Conservation (phyloP, 495 filamentous ascomycete genomes). For the Ascodesmis nigricans region DNA sequence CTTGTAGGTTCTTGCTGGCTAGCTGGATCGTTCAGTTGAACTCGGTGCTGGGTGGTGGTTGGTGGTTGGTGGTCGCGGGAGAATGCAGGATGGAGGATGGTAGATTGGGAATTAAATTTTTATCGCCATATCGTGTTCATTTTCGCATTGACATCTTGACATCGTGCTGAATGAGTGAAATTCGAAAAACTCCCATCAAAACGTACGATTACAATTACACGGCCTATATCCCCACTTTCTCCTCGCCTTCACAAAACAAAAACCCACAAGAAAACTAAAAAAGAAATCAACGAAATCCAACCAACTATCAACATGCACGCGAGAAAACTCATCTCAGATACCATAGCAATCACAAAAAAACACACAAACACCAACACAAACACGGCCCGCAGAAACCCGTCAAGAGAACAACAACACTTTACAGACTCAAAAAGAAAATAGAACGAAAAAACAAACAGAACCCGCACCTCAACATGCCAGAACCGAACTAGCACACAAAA, state of each 20-base stretch:
- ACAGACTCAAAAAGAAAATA: conserved; percentile 6
- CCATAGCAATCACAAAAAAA: conserved; percentile 9
- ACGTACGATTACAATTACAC: neutral
- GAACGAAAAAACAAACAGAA: conserved; percentile 5
- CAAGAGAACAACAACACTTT: too few relatives aligned
- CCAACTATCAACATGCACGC: neutral
- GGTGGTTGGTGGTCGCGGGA: neutral
- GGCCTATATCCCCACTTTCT: neutral
- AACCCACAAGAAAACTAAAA: conserved; percentile 1
- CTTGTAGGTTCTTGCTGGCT: neutral
- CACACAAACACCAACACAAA: conserved; percentile 6
- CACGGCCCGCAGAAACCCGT: too few relatives aligned
- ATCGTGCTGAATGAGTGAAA: neutral
- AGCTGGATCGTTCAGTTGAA: neutral
- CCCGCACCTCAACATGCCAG: conserved; percentile 9
- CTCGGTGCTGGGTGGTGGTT: neutral
- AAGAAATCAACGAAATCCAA: conserved; percentile 3
- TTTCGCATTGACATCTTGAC: neutral
- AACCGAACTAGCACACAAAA: neutral
- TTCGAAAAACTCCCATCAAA: conserved; percentile 2
- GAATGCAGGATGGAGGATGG: neutral
- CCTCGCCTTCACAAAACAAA: conserved; percentile 1
- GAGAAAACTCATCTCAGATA: conserved; percentile 10
- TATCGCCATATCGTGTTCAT: neutral
- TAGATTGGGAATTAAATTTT: neutral